These are phyloP conservation scores for Colletotrichum sp. DNA, from an alignment of 2,329 filamentous ascomycete species.

Conservation along the genomic window DNA sequence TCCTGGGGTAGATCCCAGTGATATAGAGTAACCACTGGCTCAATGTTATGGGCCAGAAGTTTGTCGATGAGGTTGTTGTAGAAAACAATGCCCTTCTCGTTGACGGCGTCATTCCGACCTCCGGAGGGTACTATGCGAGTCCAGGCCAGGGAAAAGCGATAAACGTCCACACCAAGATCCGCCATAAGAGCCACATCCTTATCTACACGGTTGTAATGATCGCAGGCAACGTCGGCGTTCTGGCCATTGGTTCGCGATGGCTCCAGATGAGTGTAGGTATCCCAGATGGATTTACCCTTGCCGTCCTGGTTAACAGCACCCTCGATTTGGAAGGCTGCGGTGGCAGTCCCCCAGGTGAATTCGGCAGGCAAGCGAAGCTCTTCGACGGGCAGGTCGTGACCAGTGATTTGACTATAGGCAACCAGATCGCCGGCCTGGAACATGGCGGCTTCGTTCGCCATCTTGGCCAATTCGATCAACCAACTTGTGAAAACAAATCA, in stretches of 20 bases:
- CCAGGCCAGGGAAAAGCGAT: conserved; percentile 72
- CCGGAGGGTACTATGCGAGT: conserved; percentile 69
- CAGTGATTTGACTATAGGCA: neutral
- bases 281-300: conserved; percentile 48
- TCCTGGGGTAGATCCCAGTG: conserved; percentile 62
- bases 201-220: conserved; percentile 44
- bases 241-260: conserved; percentile 42
- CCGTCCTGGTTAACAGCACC: conserved; percentile 45
- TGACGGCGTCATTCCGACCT: conserved; percentile 66
- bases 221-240: conserved; percentile 52
- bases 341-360: conserved; percentile 47
- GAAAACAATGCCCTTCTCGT: conserved; percentile 63
- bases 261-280: conserved; percentile 43
- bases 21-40: conserved; percentile 66
- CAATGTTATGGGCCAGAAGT: conserved; percentile 60
- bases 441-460: neutral
- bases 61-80: conserved; percentile 67
- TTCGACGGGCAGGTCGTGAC: neutral
- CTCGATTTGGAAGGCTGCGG: conserved; percentile 50
- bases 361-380: conserved; percentile 31
- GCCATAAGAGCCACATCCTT: conserved; percentile 66
- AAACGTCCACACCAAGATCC: conserved; percentile 61
- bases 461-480: neutral
- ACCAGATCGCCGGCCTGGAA: neutral
- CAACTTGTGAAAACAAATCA: too few relatives aligned